Percentiles rank a stretch among this genome's conserved stretches.
phyloP scores from a whole-genome alignment of 2,329 filamentous ascomycete genomes.

The Cladophialophora exuberans region DNA sequence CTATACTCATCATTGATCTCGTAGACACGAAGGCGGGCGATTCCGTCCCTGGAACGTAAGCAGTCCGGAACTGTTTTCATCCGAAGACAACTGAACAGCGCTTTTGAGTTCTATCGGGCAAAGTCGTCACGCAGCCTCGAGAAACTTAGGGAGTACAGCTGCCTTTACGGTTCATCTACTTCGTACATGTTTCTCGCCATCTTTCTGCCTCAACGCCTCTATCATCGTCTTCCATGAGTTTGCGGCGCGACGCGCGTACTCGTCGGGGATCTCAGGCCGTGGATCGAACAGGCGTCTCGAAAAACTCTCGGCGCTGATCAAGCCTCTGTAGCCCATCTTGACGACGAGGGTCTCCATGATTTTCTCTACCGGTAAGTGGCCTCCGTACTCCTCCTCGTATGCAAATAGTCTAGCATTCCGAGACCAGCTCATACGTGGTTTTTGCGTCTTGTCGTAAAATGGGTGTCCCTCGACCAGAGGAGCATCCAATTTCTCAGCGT shows the following conservation, averaged over 20 bases:
- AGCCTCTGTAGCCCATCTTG: slow-evolving; percentile 60
- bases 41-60: too few relatives aligned
- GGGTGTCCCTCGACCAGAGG: slow-evolving; percentile 62
- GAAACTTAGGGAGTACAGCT: too few relatives aligned
- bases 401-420: slow-evolving; percentile 76
- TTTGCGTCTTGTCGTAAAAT: slow-evolving; percentile 62
- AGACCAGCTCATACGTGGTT: slow-evolving; percentile 74
- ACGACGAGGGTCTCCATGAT: slow-evolving; percentile 65
- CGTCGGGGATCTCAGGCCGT: neutral
- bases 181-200: too few relatives aligned
- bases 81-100: too few relatives aligned
- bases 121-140: too few relatives aligned
- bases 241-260: neutral
- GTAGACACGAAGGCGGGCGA: too few relatives aligned
- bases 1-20: too few relatives aligned
- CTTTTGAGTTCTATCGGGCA: too few relatives aligned
- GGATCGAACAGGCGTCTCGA: slow-evolving; percentile 6
- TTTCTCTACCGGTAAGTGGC: slow-evolving; percentile 67
- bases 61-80: too few relatives aligned
- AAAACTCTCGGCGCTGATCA: slow-evolving; percentile 20
- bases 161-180: too few relatives aligned
- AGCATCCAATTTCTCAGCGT: slow-evolving; percentile 65
- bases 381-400: slow-evolving; percentile 63
- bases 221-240: neutral
- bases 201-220: too few relatives aligned